Percentiles rank a stretch among this genome's conserved stretches.
Evolutionary conservation across 2,329 filamentous ascomycete species (phyloP).

Genomic region (Aspergillus sp.): DNA sequence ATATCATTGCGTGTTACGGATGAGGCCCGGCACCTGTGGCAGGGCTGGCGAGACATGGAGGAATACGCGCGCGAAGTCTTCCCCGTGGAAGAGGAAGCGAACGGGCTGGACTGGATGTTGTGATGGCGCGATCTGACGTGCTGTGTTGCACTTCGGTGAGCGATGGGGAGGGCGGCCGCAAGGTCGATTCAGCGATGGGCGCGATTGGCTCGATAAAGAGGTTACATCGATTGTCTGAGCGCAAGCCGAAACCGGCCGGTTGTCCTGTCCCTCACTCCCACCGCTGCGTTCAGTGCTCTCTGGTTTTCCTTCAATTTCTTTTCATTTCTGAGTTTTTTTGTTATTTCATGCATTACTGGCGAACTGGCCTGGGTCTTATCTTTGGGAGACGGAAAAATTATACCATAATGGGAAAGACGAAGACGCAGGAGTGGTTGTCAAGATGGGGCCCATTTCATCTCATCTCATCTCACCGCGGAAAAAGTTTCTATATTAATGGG

Average conservation of each 20-base stretch:
- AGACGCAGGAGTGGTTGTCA: slow-evolving; percentile 5
- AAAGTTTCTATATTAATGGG: slow-evolving; percentile 11
- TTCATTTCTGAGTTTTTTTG: background rate
- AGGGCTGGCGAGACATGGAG: slow-evolving; percentile 84
- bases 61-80: slow-evolving; percentile 96
- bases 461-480: background rate
- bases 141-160: slow-evolving; percentile 12
- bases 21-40: slow-evolving; percentile 81
- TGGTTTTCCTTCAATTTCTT: slow-evolving; percentile 10
- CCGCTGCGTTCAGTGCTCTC: slow-evolving; percentile 2
- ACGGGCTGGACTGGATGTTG: slow-evolving; percentile 89
- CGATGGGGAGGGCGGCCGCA: background rate
- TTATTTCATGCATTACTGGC: slow-evolving; percentile 25
- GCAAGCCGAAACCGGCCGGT: background rate
- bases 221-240: slow-evolving; percentile 4
- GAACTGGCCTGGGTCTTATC: slow-evolving; percentile 24
- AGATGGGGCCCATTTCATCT: background rate
- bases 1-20: slow-evolving; percentile 68
- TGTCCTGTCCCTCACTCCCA: background rate
- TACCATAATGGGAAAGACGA: slow-evolving; percentile 16
- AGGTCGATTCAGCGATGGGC: background rate
- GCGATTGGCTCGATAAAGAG: slow-evolving; percentile 12
- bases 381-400: slow-evolving; percentile 21
- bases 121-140: slow-evolving; percentile 23
- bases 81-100: slow-evolving; percentile 89